These are phyloP conservation scores for Hyaloperonospora brassicae DNA, from an alignment of 352 stramenopile species.

Conservation along the genomic window DNA sequence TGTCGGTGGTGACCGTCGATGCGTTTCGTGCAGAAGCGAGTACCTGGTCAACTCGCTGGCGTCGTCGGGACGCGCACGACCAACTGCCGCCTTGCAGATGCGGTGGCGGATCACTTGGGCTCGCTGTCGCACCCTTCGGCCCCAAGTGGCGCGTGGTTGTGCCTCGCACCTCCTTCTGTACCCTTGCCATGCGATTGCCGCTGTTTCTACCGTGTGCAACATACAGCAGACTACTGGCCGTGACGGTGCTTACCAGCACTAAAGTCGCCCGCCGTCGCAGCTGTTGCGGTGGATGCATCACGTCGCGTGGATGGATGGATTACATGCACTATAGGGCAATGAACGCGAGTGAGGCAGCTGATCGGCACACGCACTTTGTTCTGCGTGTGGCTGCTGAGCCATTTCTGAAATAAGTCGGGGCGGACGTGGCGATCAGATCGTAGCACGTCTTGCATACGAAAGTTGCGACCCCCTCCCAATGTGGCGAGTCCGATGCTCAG, in stretches of 20 bases:
- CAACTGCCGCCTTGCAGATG: no score
- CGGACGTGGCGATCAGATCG: no score
- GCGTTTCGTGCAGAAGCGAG: constrained; percentile 8
- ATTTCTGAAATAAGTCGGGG: no score
- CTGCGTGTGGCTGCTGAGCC: no score
- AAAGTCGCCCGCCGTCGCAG: no score
- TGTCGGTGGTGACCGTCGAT: not conserved
- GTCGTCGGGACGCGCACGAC: no score
- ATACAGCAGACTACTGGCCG: constrained; percentile 12
- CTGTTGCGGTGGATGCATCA: constrained; percentile 1
- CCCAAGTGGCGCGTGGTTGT: constrained; percentile 15
- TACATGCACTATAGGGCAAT: constrained; percentile 1
- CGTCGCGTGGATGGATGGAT: not conserved
- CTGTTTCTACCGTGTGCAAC: constrained; percentile 11
- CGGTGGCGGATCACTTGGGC: constrained; percentile 5
- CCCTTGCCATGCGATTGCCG: not conserved
- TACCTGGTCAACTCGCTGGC: constrained; percentile 9
- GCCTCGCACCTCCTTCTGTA: constrained; percentile 12
- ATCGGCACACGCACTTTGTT: no score
- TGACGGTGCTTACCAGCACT: constrained; percentile 5
- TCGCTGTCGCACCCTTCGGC: constrained; percentile 8
- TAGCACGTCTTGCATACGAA: no score
- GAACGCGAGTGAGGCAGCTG: not conserved
- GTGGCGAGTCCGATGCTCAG: no score
- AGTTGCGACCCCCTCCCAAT: no score